phyloP scores from a whole-genome alignment of 2,329 filamentous ascomycete genomes.

The Pseudopyrenochaeta lycopersici region DNA sequence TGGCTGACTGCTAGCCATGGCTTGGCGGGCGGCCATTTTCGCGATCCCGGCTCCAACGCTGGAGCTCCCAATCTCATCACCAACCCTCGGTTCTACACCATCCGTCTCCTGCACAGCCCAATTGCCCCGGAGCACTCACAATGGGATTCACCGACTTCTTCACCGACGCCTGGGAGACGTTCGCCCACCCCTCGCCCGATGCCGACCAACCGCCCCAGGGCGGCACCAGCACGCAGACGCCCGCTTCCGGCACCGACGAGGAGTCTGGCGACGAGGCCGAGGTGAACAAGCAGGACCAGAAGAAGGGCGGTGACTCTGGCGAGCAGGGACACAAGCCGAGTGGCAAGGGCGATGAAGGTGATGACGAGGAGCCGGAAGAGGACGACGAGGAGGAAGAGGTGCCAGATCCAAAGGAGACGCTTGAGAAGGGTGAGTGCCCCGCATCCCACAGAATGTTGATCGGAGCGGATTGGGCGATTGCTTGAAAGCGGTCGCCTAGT shows the following conservation, averaged over 20 bases:
- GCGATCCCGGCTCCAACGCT: conserved; percentile 28
- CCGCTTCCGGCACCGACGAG: conserved; percentile 55
- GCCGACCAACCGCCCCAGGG: conserved; percentile 56
- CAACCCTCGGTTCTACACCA: conserved; percentile 27
- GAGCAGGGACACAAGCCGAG: conserved; percentile 61
- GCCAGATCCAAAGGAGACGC: conserved; percentile 83
- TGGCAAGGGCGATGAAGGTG: conserved; percentile 38
- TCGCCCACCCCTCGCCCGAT: conserved; percentile 58
- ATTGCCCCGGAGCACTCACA: conserved; percentile 43
- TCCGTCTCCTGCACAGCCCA: conserved; percentile 31
- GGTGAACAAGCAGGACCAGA: conserved; percentile 53
- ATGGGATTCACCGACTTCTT: conserved; percentile 74
- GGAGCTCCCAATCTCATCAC: conserved; percentile 29
- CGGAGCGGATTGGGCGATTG: neutral
- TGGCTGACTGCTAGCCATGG: conserved; percentile 30
- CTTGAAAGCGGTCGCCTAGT: no score
- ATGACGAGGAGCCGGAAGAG: conserved; percentile 74
- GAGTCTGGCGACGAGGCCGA: conserved; percentile 53
- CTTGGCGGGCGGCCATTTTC: conserved; percentile 29
- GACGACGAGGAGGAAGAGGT: conserved; percentile 85
- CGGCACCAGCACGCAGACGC: conserved; percentile 48
- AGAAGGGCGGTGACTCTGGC: conserved; percentile 51
- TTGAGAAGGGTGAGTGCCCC: conserved; percentile 85
- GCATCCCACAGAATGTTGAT: neutral
- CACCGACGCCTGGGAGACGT: conserved; percentile 71